A percentile compares a stretch with the other conserved stretches of the same genome.
phyloP scores from a whole-genome alignment of 2,329 filamentous ascomycete species.

The Leptoxyphium fumago region DNA sequence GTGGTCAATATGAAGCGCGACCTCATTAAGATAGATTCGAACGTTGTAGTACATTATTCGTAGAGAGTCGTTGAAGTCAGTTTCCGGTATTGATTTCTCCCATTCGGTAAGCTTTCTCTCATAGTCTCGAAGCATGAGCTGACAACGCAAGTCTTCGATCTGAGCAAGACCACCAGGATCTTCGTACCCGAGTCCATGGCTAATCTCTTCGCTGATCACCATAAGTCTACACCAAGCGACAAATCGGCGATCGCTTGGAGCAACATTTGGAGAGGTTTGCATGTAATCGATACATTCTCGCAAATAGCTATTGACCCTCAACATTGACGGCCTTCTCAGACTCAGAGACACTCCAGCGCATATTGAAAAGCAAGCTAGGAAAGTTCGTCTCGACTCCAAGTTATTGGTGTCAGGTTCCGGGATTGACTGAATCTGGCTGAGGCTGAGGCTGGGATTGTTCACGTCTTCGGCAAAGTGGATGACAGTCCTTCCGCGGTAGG shows the following conservation, averaged over 20 bases:
- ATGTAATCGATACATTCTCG: conserved; percentile 44
- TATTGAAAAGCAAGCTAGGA: conserved; percentile 46
- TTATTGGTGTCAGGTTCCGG: conserved; percentile 34
- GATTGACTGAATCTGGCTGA: conserved; percentile 4
- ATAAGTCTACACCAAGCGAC: conserved; percentile 47
- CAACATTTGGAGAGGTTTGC: conserved; percentile 38
- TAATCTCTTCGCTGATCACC: conserved; percentile 53
- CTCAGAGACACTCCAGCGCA: conserved; percentile 47
- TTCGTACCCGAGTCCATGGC: conserved; percentile 51
- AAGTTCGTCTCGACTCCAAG: conserved; percentile 42
- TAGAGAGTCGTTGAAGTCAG: conserved; percentile 31
- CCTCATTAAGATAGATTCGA: conserved; percentile 62
- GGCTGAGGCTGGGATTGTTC: conserved; percentile 13
- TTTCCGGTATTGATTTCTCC: conserved; percentile 33
- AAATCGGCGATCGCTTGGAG: conserved; percentile 42
- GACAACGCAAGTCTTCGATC: conserved; percentile 48
- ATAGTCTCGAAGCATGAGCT: conserved; percentile 49
- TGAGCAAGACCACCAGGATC: conserved; percentile 40
- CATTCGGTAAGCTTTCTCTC: conserved; percentile 51
- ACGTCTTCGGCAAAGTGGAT: conserved; percentile 13
- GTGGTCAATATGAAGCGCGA: conserved; percentile 52
- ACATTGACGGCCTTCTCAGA: conserved; percentile 44
- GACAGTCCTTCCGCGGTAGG: neutral
- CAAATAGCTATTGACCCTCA: conserved; percentile 48
- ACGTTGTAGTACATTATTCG: conserved; percentile 49